A percentile compares a stretch with the other conserved stretches of the same genome.
Evolutionary conservation across 371 early-diverging fungal species (phyloP).

Genomic region (Mortierella sp.): DNA sequence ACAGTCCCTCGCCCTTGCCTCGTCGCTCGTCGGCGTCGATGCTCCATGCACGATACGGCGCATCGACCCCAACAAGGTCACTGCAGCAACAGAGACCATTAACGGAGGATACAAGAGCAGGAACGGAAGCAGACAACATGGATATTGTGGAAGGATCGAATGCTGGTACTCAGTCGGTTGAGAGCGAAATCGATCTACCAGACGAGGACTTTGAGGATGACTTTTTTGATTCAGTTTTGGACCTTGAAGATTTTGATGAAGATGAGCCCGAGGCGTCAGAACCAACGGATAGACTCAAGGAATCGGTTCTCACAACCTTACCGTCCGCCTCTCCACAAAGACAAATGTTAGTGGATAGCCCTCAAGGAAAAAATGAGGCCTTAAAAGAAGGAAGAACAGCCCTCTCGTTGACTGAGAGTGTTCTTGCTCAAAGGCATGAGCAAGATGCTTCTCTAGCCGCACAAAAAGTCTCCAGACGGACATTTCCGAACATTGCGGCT

Average conservation of each 20-base stretch:
- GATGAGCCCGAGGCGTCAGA: background rate
- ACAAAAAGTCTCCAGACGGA: background rate
- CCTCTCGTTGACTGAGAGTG: slow-evolving; percentile 3
- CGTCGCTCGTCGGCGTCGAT: slow-evolving; percentile 2
- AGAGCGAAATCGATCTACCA: background rate
- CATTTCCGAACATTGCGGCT: slow-evolving; percentile 9
- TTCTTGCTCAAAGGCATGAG: slow-evolving; percentile 13
- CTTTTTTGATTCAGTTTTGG: slow-evolving; percentile 12
- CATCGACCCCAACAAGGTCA: slow-evolving; percentile 1
- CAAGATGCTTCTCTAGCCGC: slow-evolving; percentile 3
- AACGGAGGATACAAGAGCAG: background rate
- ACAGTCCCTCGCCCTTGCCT: slow-evolving; percentile 48
- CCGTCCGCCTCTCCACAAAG: no score
- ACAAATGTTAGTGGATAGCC: no score
- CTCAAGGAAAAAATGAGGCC: no score
- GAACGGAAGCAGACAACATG: background rate
- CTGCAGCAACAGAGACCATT: background rate
- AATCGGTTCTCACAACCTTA: no score
- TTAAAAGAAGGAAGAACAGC: background rate
- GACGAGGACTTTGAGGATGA: slow-evolving; percentile 20
- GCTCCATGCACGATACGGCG: background rate
- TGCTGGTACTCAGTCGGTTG: background rate
- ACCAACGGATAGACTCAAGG: no score
- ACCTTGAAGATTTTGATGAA: background rate
- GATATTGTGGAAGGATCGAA: no score